Evolutionary conservation across 352 stramenopile species (phyloP), one percentile per base, ranked within the genome.

Genomic region (Pythium chondricola): DNA sequence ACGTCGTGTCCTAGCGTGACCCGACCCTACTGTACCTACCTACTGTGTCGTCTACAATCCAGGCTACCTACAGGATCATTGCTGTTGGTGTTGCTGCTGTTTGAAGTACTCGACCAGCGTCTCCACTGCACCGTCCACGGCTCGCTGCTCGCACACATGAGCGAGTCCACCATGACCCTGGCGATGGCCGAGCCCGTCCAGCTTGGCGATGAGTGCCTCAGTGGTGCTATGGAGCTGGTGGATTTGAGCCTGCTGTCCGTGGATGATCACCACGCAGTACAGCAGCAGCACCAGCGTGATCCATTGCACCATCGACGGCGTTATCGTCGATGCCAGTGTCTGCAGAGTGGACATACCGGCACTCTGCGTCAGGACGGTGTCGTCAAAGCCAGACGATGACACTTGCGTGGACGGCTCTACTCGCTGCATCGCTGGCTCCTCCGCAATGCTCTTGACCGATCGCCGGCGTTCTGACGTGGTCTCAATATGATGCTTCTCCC

Each of bases 181-280:
- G n/a, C n/a, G n/a, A n/a, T n/a, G n/a, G n/a, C n/a, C n/a, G n/a
- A n/a, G 43, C 21, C 5, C 18, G 35, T 50, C 21, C 11, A 61
- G 27, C 41, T 48, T 44, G 17, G 22, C 30, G 1, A 44, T 41
- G 9, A 63, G 43, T 8, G 21, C 18, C 16, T 22, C 6, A 4
- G 55, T 63, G 9, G 43, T 49, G n/a, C 57, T 42, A 16, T 14
- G 48, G 1, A 63, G 43, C 10, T 41, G 25, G 10, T 53, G 26
- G 6, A 63, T 21, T 33, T 49, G 46, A 0, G 14, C 14, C 26
- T 52, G 41, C 37, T 63, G 55, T n/a, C 20, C 7, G 24, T 43
- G 55, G 24, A 63, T 56, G 16, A 63, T 21, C 2, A 57, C 7
- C 9, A 63, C 41, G 20, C 55, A 56, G 42, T 63, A 63, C 14